These are phyloP conservation scores for Stagonosporopsis rhizophila DNA, from an alignment of 2,329 filamentous ascomycete genomes.

Conservation along the genomic window DNA sequence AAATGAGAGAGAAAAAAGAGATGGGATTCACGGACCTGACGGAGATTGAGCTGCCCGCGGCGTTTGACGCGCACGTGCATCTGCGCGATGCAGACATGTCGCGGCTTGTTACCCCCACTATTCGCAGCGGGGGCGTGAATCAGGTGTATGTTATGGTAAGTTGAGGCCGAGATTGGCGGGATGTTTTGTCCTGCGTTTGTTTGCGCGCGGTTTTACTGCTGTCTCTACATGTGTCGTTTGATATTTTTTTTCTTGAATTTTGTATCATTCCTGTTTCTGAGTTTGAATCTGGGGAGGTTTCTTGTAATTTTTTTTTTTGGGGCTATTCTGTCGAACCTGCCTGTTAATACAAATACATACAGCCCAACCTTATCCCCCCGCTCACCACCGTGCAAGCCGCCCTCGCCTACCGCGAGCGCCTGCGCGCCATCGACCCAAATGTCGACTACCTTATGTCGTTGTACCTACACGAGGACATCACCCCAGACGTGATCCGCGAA, in stretches of 20 bases:
- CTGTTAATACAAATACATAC: too few relatives aligned
- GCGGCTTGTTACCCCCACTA: constrained; percentile 58
- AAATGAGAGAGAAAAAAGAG: background rate
- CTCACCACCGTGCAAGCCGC: constrained; percentile 58
- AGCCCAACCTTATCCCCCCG: constrained; percentile 61
- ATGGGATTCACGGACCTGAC: constrained; percentile 53
- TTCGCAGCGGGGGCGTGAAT: constrained; percentile 60
- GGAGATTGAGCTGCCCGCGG: constrained; percentile 56
- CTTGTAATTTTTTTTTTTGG: too few relatives aligned
- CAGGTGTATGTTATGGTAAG: constrained; percentile 63
- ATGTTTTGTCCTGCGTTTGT: too few relatives aligned
- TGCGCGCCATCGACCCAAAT: constrained; percentile 55
- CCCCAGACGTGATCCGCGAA: constrained; percentile 66
- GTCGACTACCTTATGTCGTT: constrained; percentile 61
- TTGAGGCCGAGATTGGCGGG: too few relatives aligned
- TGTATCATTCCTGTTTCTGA: too few relatives aligned
- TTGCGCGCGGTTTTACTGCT: background rate
- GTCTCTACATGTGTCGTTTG: background rate
- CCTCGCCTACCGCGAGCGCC: constrained; percentile 54
- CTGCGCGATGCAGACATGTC: constrained; percentile 61
- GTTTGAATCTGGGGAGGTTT: too few relatives aligned
- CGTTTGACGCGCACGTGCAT: constrained; percentile 61
- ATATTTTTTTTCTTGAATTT: background rate
- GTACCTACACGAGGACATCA: constrained; percentile 59
- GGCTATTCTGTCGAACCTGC: too few relatives aligned